A percentile compares a stretch with the other conserved stretches of the same genome.
Conservation (phyloP, 2,329 filamentous ascomycete species). For the Scleromitrula shiraiana region DNA sequence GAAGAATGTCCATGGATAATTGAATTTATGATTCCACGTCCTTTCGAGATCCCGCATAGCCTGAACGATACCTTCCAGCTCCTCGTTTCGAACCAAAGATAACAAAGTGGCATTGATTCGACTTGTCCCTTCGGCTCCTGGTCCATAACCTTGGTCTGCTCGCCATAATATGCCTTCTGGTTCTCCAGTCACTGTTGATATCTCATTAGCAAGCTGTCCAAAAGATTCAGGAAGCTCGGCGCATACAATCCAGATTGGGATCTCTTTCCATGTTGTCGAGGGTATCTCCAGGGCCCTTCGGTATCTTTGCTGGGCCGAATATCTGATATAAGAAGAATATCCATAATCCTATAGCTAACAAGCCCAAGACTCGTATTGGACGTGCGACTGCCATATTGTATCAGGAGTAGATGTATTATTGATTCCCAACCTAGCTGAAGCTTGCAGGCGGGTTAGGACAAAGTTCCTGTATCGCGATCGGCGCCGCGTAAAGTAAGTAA, state of each 20-base stretch:
- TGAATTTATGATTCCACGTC: conserved; percentile 98
- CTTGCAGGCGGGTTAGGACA: too few species aligned
- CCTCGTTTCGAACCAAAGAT: conserved; percentile 85
- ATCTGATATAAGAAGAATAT: conserved; percentile 73
- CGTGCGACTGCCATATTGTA: conserved; percentile 72
- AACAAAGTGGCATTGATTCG: conserved; percentile 92
- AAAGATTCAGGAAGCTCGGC: background rate
- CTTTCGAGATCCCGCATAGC: conserved; percentile 88
- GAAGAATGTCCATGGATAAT: conserved; percentile 99
- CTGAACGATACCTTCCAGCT: conserved; percentile 73
- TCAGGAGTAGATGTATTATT: conserved; percentile 12
- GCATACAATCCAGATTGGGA: conserved; percentile 79
- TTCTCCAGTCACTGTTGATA: conserved; percentile 65
- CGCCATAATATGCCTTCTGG: conserved; percentile 69
- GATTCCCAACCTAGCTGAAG: conserved; percentile 5
- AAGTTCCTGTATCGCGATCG: background rate
- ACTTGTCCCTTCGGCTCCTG: conserved; percentile 64
- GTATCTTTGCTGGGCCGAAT: conserved; percentile 47
- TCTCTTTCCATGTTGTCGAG: conserved; percentile 62
- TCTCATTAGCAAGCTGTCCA: conserved; percentile 9
- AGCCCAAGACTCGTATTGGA: conserved; percentile 72
- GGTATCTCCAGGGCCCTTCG: conserved; percentile 35
- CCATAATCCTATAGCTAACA: conserved; percentile 64
- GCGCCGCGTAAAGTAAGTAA: conserved; percentile 11
- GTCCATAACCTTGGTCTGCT: conserved; percentile 68